Evolutionary conservation across 441 rosid species (phyloP).

Genomic region (Jatropha multifida): DNA sequence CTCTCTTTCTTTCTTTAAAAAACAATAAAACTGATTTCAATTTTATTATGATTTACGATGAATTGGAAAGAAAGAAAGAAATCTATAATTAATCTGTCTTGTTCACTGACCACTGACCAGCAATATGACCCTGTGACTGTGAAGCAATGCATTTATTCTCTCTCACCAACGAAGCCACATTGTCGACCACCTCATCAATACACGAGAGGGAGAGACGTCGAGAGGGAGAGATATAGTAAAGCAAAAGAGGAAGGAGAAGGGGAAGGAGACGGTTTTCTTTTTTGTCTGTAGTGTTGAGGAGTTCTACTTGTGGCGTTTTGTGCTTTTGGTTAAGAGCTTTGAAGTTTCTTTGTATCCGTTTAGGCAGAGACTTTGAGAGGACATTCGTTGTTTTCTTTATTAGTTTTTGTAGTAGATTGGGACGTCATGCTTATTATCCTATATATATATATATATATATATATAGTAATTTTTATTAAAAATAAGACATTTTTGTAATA

Average conservation of each 20-base stretch:
- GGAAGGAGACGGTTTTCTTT: background rate
- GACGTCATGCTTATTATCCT: background rate
- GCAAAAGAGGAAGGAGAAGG: background rate
- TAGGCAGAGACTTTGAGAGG: conserved; percentile 7
- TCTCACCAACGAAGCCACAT: conserved; percentile 51
- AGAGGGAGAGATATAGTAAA: background rate
- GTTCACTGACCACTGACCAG: conserved; percentile 26
- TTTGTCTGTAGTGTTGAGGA: conserved; percentile 17
- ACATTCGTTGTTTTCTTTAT: background rate
- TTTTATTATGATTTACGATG: background rate
- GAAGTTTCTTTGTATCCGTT: conserved; percentile 15
- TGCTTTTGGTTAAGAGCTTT: background rate
- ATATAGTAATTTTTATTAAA: too few species aligned
- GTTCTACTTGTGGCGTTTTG: background rate
- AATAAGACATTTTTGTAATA: too few species aligned
- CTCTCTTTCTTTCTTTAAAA: conserved; percentile 15
- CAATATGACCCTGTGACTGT: background rate
- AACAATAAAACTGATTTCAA: background rate
- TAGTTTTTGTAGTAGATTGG: conserved; percentile 8
- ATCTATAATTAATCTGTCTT: conserved; percentile 19
- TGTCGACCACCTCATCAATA: conserved; percentile 29
- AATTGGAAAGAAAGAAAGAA: conserved; percentile 11
- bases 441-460: too few species aligned
- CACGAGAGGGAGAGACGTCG: background rate
- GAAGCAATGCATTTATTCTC: conserved; percentile 55